A percentile compares a stretch with the other conserved stretches of the same genome.
Conservation (phyloP, 2,329 filamentous ascomycete genomes). For the Bipolaris zeicola region DNA sequence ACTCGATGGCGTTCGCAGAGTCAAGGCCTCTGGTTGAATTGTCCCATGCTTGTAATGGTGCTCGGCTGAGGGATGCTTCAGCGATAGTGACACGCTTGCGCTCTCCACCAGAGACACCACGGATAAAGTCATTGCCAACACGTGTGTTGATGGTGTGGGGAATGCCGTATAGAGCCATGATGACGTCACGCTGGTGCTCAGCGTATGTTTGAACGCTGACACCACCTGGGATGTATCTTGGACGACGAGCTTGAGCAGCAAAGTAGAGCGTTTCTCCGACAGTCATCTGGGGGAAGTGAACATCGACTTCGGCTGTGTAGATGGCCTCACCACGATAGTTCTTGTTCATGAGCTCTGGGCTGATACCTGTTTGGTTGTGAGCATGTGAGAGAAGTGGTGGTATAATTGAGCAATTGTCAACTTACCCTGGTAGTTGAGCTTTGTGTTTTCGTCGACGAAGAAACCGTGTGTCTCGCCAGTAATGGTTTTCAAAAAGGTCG, state of each 20-base stretch:
- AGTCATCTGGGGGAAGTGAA: slow-evolving; percentile 77
- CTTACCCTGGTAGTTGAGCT: slow-evolving; percentile 76
- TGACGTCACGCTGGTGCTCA: slow-evolving; percentile 65
- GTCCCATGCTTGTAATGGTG: slow-evolving; percentile 74
- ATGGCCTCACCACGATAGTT: slow-evolving; percentile 83
- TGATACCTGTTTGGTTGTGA: slow-evolving; percentile 56
- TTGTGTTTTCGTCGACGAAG: slow-evolving; percentile 69
- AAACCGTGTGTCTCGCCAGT: slow-evolving; percentile 84
- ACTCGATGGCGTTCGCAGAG: slow-evolving; percentile 76
- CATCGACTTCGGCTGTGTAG: slow-evolving; percentile 84
- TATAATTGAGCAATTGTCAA: not conserved
- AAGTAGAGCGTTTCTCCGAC: slow-evolving; percentile 82
- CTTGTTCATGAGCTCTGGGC: slow-evolving; percentile 75
- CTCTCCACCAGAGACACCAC: slow-evolving; percentile 77
- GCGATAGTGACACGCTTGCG: slow-evolving; percentile 82
- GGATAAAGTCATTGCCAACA: slow-evolving; percentile 76
- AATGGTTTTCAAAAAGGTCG: slow-evolving; percentile 83
- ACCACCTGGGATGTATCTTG: slow-evolving; percentile 65
- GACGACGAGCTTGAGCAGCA: slow-evolving; percentile 72
- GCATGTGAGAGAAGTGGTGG: not conserved
- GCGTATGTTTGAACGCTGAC: slow-evolving; percentile 62
- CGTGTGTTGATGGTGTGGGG: slow-evolving; percentile 73
- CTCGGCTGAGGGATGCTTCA: slow-evolving; percentile 72
- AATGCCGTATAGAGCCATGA: slow-evolving; percentile 70
- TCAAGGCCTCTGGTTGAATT: slow-evolving; percentile 77